Evolutionary conservation across 257 asterid species (phyloP), one percentile per base, ranked within the genome.

Genomic region (Ocimum tenuiflorum): DNA sequence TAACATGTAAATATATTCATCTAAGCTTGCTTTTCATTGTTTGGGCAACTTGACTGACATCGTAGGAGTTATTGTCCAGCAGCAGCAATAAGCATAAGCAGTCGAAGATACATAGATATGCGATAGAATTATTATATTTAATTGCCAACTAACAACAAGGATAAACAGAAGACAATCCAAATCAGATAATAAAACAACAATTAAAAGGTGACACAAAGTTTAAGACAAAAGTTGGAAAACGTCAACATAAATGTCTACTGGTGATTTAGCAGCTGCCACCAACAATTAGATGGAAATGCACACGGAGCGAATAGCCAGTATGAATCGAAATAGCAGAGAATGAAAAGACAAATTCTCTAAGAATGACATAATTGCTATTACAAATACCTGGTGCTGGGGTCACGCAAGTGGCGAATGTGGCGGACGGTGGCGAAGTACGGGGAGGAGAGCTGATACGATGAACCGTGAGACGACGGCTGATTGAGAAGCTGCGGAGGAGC

Each of bases 341-440:
- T n/a, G n/a, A 9, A 14, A 31, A 10, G 24, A 1, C 2, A 27
- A 27, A 27, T 1, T 1, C 3, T 3, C 11, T 18, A n/a, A n/a
- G 22, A 38, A 46, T 23, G 29, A 5, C 3, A 11, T 3, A 60
- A 47, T 43, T 33, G 71, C 52, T 4, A n/a, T 13, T 15, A 36
- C 57, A 1, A 39, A 49, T 69, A 88, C 97, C 94, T 78, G 56
- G 73, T 11, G 73, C 77, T 57, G 23, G 95, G 83, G 74, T 87
- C 95, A 17, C 92, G 89, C 5, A 53, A 12, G 66, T 73, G 60
- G 56, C 95, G 87, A 68, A 87, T 54, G 45, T 89, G 83, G 54
- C 98, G 95, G 68, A 84, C 82, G 47, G 91, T 12, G 60, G 77
- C 22, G 64, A 65, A 51, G 15, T 67, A 52, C 43, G 82, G 81